Conservation (phyloP, 2,329 filamentous ascomycete genomes). For the Trichoderma breve region DNA sequence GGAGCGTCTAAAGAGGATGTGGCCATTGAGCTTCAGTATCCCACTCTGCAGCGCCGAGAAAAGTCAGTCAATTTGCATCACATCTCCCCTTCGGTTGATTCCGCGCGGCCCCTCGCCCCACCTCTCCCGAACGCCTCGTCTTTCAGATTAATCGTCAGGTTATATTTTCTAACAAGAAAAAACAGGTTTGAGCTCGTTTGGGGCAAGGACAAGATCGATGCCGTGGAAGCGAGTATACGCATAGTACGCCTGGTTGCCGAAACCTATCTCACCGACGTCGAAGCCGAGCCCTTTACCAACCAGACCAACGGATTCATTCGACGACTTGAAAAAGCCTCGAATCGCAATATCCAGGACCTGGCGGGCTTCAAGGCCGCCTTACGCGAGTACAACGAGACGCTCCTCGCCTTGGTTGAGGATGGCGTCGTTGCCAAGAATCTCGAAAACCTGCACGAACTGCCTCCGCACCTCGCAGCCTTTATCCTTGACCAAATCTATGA, state of each 20-base stretch:
- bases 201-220: constrained; percentile 76
- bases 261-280: constrained; percentile 72
- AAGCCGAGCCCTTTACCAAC: constrained; percentile 67
- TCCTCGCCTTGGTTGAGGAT: constrained; percentile 63
- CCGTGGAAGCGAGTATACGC: constrained; percentile 68
- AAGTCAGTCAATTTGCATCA: constrained; percentile 45
- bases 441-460: constrained; percentile 64
- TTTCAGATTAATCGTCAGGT: not conserved
- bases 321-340: constrained; percentile 71
- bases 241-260: constrained; percentile 68
- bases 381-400: constrained; percentile 70
- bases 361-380: constrained; percentile 71
- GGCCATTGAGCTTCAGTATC: constrained; percentile 75
- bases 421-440: constrained; percentile 73
- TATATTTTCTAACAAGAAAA: not conserved
- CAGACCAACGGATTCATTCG: constrained; percentile 72
- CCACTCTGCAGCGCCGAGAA: constrained; percentile 68
- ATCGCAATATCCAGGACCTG: constrained; percentile 61
- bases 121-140: not conserved
- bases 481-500: constrained; percentile 88
- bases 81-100: not conserved
- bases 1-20: constrained; percentile 53
- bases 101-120: not conserved
- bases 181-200: constrained; percentile 62
- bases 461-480: constrained; percentile 70